phyloP scores from a whole-genome alignment of 495 filamentous ascomycete genomes.

The Penicillium maclennaniae region DNA sequence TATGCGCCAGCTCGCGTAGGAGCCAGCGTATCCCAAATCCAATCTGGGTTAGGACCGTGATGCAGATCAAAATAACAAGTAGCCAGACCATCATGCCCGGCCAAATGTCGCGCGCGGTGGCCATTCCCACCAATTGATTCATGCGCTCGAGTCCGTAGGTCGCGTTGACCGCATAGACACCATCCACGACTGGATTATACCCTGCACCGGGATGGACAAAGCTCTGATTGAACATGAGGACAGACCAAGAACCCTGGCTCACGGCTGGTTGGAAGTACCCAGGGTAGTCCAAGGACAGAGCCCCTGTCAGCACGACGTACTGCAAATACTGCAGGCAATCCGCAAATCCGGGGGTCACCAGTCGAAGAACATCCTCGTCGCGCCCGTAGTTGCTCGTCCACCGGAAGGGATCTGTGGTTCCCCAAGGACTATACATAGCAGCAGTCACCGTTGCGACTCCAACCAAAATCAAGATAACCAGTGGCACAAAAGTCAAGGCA shows the following conservation, averaged over 20 bases:
- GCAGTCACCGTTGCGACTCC: conserved; percentile 78
- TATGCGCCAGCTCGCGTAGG: conserved; percentile 62
- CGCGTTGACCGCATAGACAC: conserved; percentile 69
- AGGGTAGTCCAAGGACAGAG: conserved; percentile 81
- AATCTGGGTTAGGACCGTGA: conserved; percentile 70
- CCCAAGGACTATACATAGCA: conserved; percentile 89
- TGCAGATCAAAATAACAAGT: conserved; percentile 62
- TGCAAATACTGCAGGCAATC: conserved; percentile 98
- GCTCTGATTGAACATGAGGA: conserved; percentile 89
- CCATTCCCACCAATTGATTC: conserved; percentile 83
- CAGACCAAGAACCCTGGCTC: conserved; percentile 81
- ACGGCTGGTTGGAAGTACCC: conserved; percentile 91
- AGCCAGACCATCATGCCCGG: conserved; percentile 87
- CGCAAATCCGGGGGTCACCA: conserved; percentile 94
- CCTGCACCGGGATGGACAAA: conserved; percentile 67
- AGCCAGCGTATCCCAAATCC: conserved; percentile 74
- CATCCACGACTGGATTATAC: conserved; percentile 66
- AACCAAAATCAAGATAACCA: conserved; percentile 73
- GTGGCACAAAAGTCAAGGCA: conserved; percentile 72
- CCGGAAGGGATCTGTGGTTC: conserved; percentile 78
- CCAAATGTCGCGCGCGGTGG: conserved; percentile 77
- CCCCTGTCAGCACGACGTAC: conserved; percentile 83
- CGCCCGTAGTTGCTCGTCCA: conserved; percentile 97
- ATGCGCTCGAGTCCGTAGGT: conserved; percentile 74
- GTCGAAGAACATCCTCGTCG: conserved; percentile 83